phyloP scores from a whole-genome alignment of 2,329 filamentous ascomycete genomes.

The Penicillium sp. region DNA sequence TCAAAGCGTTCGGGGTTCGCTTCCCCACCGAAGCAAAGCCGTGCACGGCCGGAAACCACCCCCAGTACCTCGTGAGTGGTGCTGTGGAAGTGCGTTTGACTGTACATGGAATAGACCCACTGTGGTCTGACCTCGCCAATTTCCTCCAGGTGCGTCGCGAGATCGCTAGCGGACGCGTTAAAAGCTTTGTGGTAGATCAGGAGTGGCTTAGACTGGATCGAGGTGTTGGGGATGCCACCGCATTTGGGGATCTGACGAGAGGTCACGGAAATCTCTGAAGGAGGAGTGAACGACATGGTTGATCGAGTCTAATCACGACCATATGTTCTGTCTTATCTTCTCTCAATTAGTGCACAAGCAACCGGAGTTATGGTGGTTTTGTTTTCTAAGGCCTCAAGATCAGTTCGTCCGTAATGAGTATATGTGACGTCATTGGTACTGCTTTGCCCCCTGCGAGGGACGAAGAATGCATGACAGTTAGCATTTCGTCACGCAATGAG shows the following conservation, averaged over 20 bases:
- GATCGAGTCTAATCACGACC: constrained; percentile 41
- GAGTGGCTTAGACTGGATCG: constrained; percentile 54
- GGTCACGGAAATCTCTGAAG: too few species aligned
- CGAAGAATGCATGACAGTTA: too few species aligned
- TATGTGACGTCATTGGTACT: too few species aligned
- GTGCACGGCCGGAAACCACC: constrained; percentile 50
- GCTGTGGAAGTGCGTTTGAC: constrained; percentile 57
- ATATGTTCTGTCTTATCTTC: too few species aligned
- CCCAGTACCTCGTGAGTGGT: constrained; percentile 59
- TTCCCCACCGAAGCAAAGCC: constrained; percentile 59
- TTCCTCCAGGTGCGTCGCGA: constrained; percentile 49
- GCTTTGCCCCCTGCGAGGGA: too few species aligned
- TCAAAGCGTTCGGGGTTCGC: constrained; percentile 52
- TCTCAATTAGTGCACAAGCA: too few species aligned
- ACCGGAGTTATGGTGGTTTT: too few species aligned
- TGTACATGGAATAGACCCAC: constrained; percentile 63
- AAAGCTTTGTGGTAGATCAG: constrained; percentile 59
- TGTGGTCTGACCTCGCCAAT: constrained; percentile 52
- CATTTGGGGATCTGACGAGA: constrained; percentile 53
- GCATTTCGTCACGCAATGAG: too few species aligned
- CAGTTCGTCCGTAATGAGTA: too few species aligned
- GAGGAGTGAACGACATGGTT: too few species aligned
- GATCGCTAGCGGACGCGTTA: constrained; percentile 39
- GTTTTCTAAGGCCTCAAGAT: too few species aligned
- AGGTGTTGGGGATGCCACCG: constrained; percentile 56